phyloP scores from a whole-genome alignment of 352 stramenopile species.

The Phytophthora colocasiae region DNA sequence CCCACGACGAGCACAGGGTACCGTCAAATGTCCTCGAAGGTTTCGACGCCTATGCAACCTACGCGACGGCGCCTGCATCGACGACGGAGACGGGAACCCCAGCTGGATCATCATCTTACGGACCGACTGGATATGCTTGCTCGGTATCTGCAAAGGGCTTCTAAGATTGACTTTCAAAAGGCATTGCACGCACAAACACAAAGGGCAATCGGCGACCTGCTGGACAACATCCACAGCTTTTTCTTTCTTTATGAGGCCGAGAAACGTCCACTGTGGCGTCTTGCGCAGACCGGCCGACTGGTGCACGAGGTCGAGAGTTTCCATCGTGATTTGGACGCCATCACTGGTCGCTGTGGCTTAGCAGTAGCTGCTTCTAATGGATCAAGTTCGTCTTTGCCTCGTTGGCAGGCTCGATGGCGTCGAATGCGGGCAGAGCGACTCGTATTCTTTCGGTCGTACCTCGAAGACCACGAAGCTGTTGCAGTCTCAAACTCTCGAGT shows the following conservation, averaged over 20 bases:
- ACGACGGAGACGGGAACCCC: slow-evolving; percentile 31
- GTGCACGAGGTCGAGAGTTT: slow-evolving; percentile 45
- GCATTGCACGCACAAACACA: slow-evolving; percentile 22
- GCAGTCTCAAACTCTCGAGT: slow-evolving; percentile 20
- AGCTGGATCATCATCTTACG: slow-evolving; percentile 37
- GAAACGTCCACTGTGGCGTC: slow-evolving; percentile 36
- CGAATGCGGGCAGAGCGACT: slow-evolving; percentile 43
- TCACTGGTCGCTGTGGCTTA: slow-evolving; percentile 37
- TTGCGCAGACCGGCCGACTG: slow-evolving; percentile 41
- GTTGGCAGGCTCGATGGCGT: slow-evolving; percentile 42
- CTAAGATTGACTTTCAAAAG: slow-evolving; percentile 18
- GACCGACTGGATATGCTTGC: slow-evolving; percentile 34
- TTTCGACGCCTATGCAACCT: slow-evolving; percentile 23
- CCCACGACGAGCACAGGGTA: slow-evolving; percentile 19
- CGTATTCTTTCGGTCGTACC: slow-evolving; percentile 34
- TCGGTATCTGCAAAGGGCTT: slow-evolving; percentile 27
- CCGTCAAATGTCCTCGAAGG: slow-evolving; percentile 18
- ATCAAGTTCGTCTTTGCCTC: slow-evolving; percentile 21
- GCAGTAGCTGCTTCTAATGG: slow-evolving; percentile 21
- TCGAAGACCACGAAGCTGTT: slow-evolving; percentile 22
- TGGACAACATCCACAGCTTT: slow-evolving; percentile 39
- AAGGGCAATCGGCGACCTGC: slow-evolving; percentile 33
- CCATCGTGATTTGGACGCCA: slow-evolving; percentile 39
- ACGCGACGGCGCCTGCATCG: slow-evolving; percentile 22
- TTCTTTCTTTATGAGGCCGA: slow-evolving; percentile 35